Evolutionary conservation across 106 monocot genomes (phyloP).

Genomic region (Platanthera zijinensis): DNA sequence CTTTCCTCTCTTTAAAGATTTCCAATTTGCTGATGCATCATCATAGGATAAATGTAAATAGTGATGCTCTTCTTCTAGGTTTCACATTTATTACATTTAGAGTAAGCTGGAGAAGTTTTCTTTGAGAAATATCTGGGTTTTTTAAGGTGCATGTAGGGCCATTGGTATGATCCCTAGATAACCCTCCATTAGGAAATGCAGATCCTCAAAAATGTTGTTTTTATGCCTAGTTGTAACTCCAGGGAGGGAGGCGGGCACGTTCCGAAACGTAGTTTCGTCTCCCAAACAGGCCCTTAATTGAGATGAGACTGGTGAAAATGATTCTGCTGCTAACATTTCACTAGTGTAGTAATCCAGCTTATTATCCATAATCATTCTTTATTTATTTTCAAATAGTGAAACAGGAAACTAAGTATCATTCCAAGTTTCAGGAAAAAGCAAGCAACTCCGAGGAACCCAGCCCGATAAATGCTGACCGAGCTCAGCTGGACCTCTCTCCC

Average conservation of each 20-base stretch:
- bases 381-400: not conserved
- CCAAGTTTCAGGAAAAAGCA: not conserved
- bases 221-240: no score
- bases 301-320: no score
- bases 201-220: no score
- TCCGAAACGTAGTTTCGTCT: no score
- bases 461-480: not conserved
- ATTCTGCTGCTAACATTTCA: not conserved
- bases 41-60: not conserved
- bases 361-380: no score
- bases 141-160: no score
- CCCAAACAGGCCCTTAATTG: no score
- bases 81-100: not conserved
- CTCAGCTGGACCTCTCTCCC: not conserved
- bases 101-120: not conserved
- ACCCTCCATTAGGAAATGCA: no score
- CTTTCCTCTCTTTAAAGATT: not conserved
- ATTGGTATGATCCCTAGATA: no score
- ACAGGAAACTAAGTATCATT: not conserved
- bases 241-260: no score
- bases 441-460: not conserved
- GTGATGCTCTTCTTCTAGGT: not conserved
- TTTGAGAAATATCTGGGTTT: no score
- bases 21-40: not conserved
- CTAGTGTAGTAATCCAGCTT: not conserved